Evolutionary conservation across 306 rosid species (phyloP).

Genomic region (Cicer chorassanicum): DNA sequence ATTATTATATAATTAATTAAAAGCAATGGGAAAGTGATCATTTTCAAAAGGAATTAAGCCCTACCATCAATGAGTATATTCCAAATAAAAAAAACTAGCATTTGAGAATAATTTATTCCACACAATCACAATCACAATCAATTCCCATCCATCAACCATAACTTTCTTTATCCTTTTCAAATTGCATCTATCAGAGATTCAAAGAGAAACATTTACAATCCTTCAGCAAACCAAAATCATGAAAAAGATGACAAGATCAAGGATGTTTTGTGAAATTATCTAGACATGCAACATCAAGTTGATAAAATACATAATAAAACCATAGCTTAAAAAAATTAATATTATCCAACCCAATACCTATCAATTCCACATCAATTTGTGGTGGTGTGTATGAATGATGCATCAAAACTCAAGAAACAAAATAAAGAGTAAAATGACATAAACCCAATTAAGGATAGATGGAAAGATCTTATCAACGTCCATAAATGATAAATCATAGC

Average conservation of each 20-base stretch:
- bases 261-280: constrained; percentile 3
- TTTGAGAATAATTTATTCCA: constrained; percentile 6
- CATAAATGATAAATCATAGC: background rate
- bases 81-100: background rate
- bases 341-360: constrained; percentile 2
- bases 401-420: background rate
- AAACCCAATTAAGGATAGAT: background rate
- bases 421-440: background rate
- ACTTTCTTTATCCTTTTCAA: background rate
- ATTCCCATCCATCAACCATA: background rate
- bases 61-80: constrained; percentile 21
- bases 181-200: constrained; percentile 34
- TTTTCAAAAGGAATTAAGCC: constrained; percentile 2
- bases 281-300: background rate
- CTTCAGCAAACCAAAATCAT: background rate
- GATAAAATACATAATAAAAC: constrained; percentile 25
- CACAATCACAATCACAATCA: background rate
- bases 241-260: constrained; percentile 6
- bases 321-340: background rate
- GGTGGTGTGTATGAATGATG: background rate
- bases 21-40: constrained; percentile 9
- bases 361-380: constrained; percentile 14
- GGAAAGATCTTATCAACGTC: background rate
- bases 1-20: constrained; percentile 11
- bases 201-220: constrained; percentile 13